Conservation (phyloP, 352 stramenopile species). For the Globisporangium cylindrosporum region DNA sequence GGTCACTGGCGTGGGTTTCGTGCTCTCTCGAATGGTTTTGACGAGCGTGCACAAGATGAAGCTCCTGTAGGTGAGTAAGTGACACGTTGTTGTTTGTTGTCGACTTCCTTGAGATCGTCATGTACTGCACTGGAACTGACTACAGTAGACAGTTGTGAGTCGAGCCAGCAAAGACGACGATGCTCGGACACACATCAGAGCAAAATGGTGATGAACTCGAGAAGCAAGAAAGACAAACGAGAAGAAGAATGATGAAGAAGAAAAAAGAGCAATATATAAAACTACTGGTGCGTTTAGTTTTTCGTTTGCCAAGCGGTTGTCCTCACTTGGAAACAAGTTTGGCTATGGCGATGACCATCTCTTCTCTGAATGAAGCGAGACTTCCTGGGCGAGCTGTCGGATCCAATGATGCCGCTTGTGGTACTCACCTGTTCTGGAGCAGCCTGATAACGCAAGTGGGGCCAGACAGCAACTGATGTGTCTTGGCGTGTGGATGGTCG, state of each 20-base stretch:
- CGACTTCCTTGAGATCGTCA: not conserved
- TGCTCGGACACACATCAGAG: not conserved
- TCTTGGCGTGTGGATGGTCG: not conserved
- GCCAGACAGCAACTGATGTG: not conserved
- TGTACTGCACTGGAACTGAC: not conserved
- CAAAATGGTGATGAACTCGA: not conserved
- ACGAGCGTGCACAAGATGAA: conserved; percentile 79
- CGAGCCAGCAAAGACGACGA: not conserved
- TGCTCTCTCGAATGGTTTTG: conserved; percentile 50
- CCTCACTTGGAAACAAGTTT: not conserved
- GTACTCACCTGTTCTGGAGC: conserved; percentile 1
- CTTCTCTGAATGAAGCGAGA: not conserved
- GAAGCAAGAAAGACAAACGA: not conserved
- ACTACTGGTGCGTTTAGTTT: conserved; percentile 2
- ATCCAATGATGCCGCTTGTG: not conserved
- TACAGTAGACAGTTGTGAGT: not conserved
- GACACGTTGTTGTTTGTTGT: not conserved
- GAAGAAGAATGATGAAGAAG: not conserved
- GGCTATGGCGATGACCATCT: not conserved
- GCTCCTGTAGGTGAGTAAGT: conserved; percentile 47
- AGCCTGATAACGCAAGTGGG: not conserved
- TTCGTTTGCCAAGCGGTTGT: not conserved
- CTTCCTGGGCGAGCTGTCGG: not conserved
- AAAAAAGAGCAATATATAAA: conserved; percentile 8
- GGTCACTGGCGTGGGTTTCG: conserved; percentile 37